Evolutionary conservation across 2,329 filamentous ascomycete species (phyloP), one percentile per base, ranked within the genome.

Genomic region (Trichoderma asperellum): DNA sequence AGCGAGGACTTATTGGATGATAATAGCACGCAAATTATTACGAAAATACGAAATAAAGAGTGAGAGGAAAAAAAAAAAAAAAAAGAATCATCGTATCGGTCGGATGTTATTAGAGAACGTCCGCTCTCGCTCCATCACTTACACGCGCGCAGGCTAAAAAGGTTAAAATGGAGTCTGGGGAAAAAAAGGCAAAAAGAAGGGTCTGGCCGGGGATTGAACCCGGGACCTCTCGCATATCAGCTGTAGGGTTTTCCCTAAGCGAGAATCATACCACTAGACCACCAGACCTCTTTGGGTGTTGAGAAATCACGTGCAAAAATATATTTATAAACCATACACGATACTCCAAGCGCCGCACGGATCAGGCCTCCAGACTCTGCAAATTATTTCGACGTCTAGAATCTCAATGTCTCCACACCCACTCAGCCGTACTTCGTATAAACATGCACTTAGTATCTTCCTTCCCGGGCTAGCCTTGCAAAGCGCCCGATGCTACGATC

Each of bases 201-300:
- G 79, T 80, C 79, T 80, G 79, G 79, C 80, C 80, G 80, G 79
- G 80, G 79, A 81, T 82, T 80, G 80, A 82, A 81, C 80, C 79
- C 80, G 80, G 80, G 80, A 81, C 80, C 80, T 81, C 80, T 81
- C 80, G 80, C 80, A 82, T 75, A 73, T 73, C 58, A 73, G 77
- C 78, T 78, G 60, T 73, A 77, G 79, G 79, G 78, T 81, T 72
- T 67, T 77, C 87, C 87, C 87, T 89, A 89, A 89, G 87, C 87
- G 86, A 88, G 87, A 89, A 89, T 89, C 86, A 89, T 89, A 89
- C 87, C 87, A 85, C 87, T 88, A 88, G 86, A 87, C 86, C 85
- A 88, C 79, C 81, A 81, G 81, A 82, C 81, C 24, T 24, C 24
- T 24, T 24, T 24, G 24, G 24, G 24, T 24, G 24, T 24, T 24